Percentiles rank a stretch among this genome's conserved stretches.
Conservation (phyloP, 257 asterid genomes). For the Solanum raphanifolium region DNA sequence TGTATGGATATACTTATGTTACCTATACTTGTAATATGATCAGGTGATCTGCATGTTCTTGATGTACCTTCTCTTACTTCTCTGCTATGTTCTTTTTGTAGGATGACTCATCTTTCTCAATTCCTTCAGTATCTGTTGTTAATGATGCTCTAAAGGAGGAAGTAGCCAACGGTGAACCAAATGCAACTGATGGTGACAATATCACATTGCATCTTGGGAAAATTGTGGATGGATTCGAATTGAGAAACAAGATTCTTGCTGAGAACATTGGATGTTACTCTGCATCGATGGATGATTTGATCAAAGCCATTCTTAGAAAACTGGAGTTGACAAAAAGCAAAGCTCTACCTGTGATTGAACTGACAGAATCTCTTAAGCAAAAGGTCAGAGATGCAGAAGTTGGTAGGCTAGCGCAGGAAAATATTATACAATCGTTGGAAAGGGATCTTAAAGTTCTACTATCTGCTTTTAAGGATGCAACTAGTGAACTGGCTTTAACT, state of each 20-base stretch:
- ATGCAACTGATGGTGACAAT: conserved; percentile 42
- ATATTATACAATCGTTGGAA: conserved; percentile 36
- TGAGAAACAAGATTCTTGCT: conserved; percentile 52
- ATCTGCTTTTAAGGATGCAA: conserved; percentile 67
- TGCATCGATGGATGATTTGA: conserved; percentile 40
- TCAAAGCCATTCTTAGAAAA: conserved; percentile 31
- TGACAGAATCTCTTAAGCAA: conserved; percentile 39
- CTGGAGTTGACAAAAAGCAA: conserved; percentile 37
- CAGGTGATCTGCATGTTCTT: background rate
- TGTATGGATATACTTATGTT: background rate
- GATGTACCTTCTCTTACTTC: background rate
- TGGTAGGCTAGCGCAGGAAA: conserved; percentile 44
- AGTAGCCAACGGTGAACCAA: conserved; percentile 29
- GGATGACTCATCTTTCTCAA: conserved; percentile 45
- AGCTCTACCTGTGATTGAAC: conserved; percentile 19
- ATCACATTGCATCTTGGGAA: conserved; percentile 34
- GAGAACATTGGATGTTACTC: conserved; percentile 46
- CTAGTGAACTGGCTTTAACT: conserved; percentile 38
- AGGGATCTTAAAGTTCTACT: conserved; percentile 33
- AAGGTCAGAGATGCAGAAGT: conserved; percentile 35
- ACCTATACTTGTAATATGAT: background rate
- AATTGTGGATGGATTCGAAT: conserved; percentile 50
- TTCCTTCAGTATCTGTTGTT: conserved; percentile 21
- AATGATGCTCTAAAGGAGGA: conserved; percentile 29
- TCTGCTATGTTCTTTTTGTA: conserved; percentile 22